Base-by-base conservation (phyloP, 1,139 yeast species). In the Debaryomyces robertsiae region DNA sequence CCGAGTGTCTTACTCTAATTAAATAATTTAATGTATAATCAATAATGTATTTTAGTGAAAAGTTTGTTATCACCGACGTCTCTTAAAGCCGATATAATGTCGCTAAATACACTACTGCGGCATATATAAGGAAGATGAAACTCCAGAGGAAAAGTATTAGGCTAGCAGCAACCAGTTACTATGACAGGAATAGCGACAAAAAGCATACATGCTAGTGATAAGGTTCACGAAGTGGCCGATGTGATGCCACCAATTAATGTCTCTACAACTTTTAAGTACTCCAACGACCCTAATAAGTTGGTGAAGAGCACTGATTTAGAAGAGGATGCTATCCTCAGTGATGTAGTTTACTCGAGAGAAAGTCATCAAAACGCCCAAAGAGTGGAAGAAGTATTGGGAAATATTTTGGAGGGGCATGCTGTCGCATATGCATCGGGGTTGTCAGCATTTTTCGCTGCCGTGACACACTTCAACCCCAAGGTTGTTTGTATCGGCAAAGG, bases 201-300 rank as follows among this genome's bases (percentile, higher is more conserved):
- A 9, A 57, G 79, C 7, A 73, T 86, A 39, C 94, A 86, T 53
- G 84, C 78, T 0, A 91, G 84, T 43, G 84, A 82, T 52, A 55
- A 53, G 32, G 51, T 65, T 19, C 60, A 66, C 31, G 53, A 74
- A 23, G 74, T 68, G 2, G 43, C 67, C 2, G 93, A 84, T 52
- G 86, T 84, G 9, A 80, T 84, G 0, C 82, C 95, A 4, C 95
- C 97, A 16, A 82, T 91, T 43, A 87, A 85, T 49, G 82, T 88
- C 4, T 64, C 95, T 2, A 85, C 97, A 4, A 91, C 95, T 0
- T 90, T 68, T 60, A 72, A 78, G 38, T 90, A 90, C 60, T 64
- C 76, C 17, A 57, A 69, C 2, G 75, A 87, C 48, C 90, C 93
- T 0, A 67, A 61, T 0, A 59, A 71, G 13, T 60, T 77, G 23